These are phyloP conservation scores for Penicillium concentricum DNA, from an alignment of 2,329 filamentous ascomycete genomes.

Conservation along the genomic window DNA sequence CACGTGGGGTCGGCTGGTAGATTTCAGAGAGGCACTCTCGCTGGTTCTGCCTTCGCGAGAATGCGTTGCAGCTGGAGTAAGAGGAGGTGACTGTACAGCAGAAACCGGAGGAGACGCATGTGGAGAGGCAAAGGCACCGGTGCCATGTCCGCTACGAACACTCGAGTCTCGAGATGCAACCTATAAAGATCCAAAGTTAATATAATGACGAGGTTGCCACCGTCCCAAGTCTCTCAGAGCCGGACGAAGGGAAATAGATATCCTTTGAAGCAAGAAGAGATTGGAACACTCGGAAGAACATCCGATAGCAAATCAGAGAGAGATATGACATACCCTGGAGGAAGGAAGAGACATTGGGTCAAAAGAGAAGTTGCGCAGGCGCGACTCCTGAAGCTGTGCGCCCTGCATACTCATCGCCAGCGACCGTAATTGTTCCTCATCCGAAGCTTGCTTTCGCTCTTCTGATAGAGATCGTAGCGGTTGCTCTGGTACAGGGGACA, in stretches of 20 bases:
- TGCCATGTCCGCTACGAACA: slow-evolving; percentile 59
- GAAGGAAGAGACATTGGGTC: slow-evolving; percentile 83
- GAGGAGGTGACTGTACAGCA: slow-evolving; percentile 79
- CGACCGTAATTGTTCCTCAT: slow-evolving; percentile 66
- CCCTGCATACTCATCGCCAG: slow-evolving; percentile 72
- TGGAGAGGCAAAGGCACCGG: slow-evolving; percentile 65
- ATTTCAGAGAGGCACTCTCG: slow-evolving; percentile 31
- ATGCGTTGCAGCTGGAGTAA: slow-evolving; percentile 79
- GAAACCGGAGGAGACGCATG: slow-evolving; percentile 65
- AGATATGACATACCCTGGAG: slow-evolving; percentile 39
- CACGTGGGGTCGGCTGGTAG: slow-evolving; percentile 33
- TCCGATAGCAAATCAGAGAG: slow-evolving; percentile 7
- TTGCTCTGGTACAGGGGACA: slow-evolving; percentile 21
- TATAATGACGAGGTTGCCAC: background rate
- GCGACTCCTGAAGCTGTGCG: slow-evolving; percentile 73
- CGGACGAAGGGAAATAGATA: background rate
- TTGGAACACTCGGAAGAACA: background rate
- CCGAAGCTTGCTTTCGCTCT: slow-evolving; percentile 24
- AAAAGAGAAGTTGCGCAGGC: slow-evolving; percentile 83
- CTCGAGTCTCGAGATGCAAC: slow-evolving; percentile 57
- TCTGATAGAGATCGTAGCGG: slow-evolving; percentile 3
- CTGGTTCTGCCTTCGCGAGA: slow-evolving; percentile 52
- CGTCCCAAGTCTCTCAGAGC: background rate
- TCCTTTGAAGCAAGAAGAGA: background rate
- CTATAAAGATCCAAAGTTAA: slow-evolving; percentile 25